These are phyloP conservation scores for Boletellus ananas DNA, from an alignment of 768 basidiomycete genomes.

Conservation along the genomic window DNA sequence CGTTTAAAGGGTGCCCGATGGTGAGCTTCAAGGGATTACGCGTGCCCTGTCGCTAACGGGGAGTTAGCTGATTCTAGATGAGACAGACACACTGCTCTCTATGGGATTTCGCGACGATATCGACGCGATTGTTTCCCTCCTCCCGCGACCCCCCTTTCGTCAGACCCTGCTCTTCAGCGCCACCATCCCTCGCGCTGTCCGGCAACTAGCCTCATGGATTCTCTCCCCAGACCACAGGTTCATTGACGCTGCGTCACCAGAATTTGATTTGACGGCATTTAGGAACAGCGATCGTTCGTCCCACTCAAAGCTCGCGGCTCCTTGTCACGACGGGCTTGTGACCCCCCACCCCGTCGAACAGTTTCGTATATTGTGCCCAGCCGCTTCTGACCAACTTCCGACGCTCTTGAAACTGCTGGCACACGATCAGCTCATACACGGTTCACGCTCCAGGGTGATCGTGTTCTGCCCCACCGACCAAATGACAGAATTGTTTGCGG, in stretches of 20 bases:
- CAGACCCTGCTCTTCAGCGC: slow-evolving; percentile 93
- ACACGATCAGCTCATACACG: slow-evolving; percentile 79
- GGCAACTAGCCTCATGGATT: slow-evolving; percentile 59
- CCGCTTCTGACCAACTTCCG: slow-evolving; percentile 65
- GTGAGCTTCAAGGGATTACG: slow-evolving; percentile 37
- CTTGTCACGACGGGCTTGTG: slow-evolving; percentile 30
- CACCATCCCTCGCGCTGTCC: slow-evolving; percentile 71
- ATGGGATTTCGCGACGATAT: slow-evolving; percentile 92
- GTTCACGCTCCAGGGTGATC: slow-evolving; percentile 67
- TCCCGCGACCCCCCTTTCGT: slow-evolving; percentile 62
- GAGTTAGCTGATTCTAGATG: slow-evolving; percentile 79
- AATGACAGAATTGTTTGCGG: slow-evolving; percentile 72
- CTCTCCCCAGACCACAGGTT: slow-evolving; percentile 61
- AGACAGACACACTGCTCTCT: slow-evolving; percentile 86
- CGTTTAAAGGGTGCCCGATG: slow-evolving; percentile 52
- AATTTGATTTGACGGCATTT: slow-evolving; percentile 35
- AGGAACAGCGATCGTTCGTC: background rate
- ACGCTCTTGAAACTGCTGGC: slow-evolving; percentile 77
- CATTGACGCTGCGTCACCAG: slow-evolving; percentile 67
- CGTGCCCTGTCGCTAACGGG: slow-evolving; percentile 5
- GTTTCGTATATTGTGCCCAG: slow-evolving; percentile 71
- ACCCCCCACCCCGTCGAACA: slow-evolving; percentile 78
- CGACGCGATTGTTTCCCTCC: slow-evolving; percentile 57
- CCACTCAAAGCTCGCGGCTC: background rate
- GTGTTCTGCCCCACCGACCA: slow-evolving; percentile 86